Evolutionary conservation across 352 stramenopile species (phyloP).

Genomic region (Phytopythium vexans): DNA sequence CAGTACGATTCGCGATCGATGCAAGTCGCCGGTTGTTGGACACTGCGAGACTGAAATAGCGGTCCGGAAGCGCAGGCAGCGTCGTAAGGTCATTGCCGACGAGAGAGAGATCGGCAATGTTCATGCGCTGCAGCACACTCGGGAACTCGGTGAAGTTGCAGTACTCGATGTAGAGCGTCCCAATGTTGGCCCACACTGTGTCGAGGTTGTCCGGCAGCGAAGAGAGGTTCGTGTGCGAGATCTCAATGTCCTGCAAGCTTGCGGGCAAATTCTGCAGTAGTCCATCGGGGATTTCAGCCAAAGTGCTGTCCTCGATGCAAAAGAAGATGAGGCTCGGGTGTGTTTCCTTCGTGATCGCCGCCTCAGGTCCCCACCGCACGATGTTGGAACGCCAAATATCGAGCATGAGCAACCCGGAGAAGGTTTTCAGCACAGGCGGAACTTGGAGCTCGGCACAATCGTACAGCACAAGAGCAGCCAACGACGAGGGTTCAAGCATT

Average conservation of each 20-base stretch:
- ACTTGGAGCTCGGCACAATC: conserved; percentile 15
- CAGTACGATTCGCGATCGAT: background rate
- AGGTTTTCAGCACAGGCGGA: conserved; percentile 8
- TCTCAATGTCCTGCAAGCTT: conserved; percentile 18
- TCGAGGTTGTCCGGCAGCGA: conserved; percentile 14
- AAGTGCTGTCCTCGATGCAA: conserved; percentile 8
- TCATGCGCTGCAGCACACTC: conserved; percentile 3
- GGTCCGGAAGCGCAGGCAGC: background rate
- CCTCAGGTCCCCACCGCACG: conserved; percentile 8
- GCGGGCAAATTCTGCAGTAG: conserved; percentile 9
- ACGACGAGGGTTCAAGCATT: conserved; percentile 5
- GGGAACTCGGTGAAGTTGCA: conserved; percentile 11
- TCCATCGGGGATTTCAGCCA: conserved; percentile 8
- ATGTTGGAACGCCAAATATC: conserved; percentile 26
- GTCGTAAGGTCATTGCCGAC: conserved; percentile 10
- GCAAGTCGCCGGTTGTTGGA: background rate
- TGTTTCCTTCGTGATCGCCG: conserved; percentile 2
- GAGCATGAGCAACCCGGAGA: conserved; percentile 14
- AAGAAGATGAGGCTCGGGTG: conserved; percentile 16
- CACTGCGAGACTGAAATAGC: background rate
- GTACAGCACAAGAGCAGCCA: conserved; percentile 13
- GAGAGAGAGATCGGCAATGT: conserved; percentile 12
- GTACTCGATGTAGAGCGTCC: conserved; percentile 22
- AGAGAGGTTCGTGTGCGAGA: conserved; percentile 12
- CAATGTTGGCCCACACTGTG: conserved; percentile 4